Conservation (phyloP, 2,329 filamentous ascomycete species). For the Lachnellula subtilissima region DNA sequence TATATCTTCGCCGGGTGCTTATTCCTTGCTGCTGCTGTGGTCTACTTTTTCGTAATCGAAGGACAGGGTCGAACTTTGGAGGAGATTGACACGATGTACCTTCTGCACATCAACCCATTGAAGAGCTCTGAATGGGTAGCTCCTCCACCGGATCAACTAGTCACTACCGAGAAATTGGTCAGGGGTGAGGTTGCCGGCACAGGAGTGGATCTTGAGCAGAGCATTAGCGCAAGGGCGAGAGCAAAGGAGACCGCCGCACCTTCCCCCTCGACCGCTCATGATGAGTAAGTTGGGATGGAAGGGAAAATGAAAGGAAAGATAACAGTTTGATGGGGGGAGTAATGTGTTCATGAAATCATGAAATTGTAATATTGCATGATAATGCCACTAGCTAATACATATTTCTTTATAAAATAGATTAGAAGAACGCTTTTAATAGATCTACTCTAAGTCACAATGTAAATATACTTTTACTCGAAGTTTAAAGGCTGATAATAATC, state of each 20-base stretch:
- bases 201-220: slow-evolving; percentile 12
- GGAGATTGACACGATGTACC: slow-evolving; percentile 26
- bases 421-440: too few relatives aligned
- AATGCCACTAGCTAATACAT: too few relatives aligned
- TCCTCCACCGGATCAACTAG: slow-evolving; percentile 12
- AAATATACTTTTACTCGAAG: too few relatives aligned
- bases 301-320: background rate
- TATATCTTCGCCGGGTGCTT: slow-evolving; percentile 74
- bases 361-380: too few relatives aligned
- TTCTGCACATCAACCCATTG: slow-evolving; percentile 16
- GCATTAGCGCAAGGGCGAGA: slow-evolving; percentile 6
- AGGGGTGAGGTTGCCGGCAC: slow-evolving; percentile 8
- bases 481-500: too few relatives aligned
- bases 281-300: too few relatives aligned
- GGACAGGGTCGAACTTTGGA: slow-evolving; percentile 37
- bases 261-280: too few relatives aligned
- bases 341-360: too few relatives aligned
- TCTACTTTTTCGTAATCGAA: slow-evolving; percentile 76
- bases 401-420: too few relatives aligned
- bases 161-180: slow-evolving; percentile 16
- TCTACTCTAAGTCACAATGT: too few relatives aligned
- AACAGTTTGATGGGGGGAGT: too few relatives aligned
- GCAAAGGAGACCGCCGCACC: slow-evolving; percentile 10
- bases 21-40: slow-evolving; percentile 56
- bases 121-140: slow-evolving; percentile 17